A percentile compares a stretch with the other conserved stretches of the same genome.
These are phyloP conservation scores for Waltiozyma sp. DNA, from an alignment of 1,139 yeast species.

Conservation along the genomic window DNA sequence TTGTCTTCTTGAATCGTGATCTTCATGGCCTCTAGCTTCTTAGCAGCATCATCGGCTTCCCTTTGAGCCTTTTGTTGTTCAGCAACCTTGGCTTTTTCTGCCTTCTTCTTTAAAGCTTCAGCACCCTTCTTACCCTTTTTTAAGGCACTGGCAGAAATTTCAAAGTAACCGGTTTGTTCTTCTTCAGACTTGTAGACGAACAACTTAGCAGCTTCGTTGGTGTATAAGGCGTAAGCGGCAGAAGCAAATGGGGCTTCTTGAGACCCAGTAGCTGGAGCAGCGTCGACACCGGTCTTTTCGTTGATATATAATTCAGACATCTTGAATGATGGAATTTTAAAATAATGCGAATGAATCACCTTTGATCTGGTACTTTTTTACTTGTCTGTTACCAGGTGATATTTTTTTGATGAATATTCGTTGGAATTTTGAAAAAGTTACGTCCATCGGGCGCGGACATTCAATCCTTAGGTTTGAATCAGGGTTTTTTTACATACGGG, in stretches of 20 bases:
- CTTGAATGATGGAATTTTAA: not conserved
- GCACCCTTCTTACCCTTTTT: slow-evolving; percentile 96
- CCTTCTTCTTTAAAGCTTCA: slow-evolving; percentile 83
- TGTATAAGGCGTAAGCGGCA: slow-evolving; percentile 72
- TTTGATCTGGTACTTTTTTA: too few species aligned
- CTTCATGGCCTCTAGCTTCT: slow-evolving; percentile 68
- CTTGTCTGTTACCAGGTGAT: not conserved
- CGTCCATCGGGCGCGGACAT: not conserved
- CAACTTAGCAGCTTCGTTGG: slow-evolving; percentile 49
- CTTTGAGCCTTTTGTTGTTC: slow-evolving; percentile 51
- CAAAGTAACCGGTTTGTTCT: slow-evolving; percentile 53
- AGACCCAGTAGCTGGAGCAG: slow-evolving; percentile 43
- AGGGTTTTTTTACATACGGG: too few species aligned
- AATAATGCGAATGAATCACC: too few species aligned
- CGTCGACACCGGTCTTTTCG: slow-evolving; percentile 64
- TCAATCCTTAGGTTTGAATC: too few species aligned
- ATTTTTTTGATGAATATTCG: not conserved
- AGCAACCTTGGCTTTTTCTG: slow-evolving; percentile 63
- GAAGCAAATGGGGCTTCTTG: slow-evolving; percentile 64
- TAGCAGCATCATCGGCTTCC: slow-evolving; percentile 57
- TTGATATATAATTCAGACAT: slow-evolving; percentile 41
- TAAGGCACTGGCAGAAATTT: slow-evolving; percentile 84
- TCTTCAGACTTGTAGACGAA: slow-evolving; percentile 55
- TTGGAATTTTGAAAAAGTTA: not conserved
- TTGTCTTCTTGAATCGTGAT: slow-evolving; percentile 65